Percentiles rank a stretch among this genome's conserved stretches.
Conservation (phyloP, 108 stramenopile species). For the Nitzschia inconspicua region DNA sequence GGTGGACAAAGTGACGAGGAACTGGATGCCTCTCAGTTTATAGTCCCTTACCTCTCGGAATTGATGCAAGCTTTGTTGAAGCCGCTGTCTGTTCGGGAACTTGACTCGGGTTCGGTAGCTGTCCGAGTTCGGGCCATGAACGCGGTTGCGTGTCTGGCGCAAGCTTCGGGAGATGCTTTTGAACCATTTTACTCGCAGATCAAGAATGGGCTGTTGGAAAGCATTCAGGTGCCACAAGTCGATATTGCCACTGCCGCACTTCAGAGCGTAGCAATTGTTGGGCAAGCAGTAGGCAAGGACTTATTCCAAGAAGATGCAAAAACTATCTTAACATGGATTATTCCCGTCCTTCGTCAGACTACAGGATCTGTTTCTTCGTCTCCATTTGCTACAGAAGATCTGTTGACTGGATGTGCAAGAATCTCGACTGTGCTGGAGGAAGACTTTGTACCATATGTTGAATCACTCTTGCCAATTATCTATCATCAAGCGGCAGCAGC, state of each 20-base stretch:
- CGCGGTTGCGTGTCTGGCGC: conserved; percentile 66
- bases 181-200: conserved; percentile 50
- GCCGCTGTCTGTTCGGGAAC: conserved; percentile 43
- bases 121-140: conserved; percentile 63
- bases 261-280: conserved; percentile 73
- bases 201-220: conserved; percentile 56
- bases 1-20: conserved; percentile 19
- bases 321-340: conserved; percentile 49
- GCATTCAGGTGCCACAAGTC: conserved; percentile 15
- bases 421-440: conserved; percentile 73
- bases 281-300: conserved; percentile 60
- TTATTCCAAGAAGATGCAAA: conserved; percentile 54
- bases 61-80: conserved; percentile 45
- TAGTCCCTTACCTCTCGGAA: conserved; percentile 45
- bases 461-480: conserved; percentile 62
- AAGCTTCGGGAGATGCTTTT: conserved; percentile 61
- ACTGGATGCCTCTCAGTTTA: conserved; percentile 22
- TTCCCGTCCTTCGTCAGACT: conserved; percentile 36
- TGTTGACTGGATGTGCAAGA: conserved; percentile 72
- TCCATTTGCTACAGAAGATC: conserved; percentile 34
- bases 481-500: conserved; percentile 47
- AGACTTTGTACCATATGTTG: conserved; percentile 55
- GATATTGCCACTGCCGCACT: conserved; percentile 63
- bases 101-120: conserved; percentile 36
- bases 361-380: neutral